Conservation (phyloP, 2,329 filamentous ascomycete genomes). For the Xylariaceae sp. region DNA sequence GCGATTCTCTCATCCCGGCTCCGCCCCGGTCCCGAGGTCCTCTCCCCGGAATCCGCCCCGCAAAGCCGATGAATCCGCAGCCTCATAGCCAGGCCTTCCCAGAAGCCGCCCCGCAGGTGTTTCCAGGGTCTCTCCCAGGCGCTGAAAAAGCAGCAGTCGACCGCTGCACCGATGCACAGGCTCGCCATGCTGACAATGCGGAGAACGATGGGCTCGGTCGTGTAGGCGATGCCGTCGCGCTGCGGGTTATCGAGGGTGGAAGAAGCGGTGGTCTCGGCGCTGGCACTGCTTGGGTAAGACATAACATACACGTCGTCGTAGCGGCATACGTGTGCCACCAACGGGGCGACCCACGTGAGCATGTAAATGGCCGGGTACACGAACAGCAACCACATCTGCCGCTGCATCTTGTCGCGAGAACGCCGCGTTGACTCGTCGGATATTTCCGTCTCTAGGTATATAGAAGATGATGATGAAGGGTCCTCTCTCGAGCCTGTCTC, state of each 20-base stretch:
- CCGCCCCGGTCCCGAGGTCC: constrained; percentile 9
- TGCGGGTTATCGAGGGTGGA: background rate
- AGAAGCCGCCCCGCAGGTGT: constrained; percentile 42
- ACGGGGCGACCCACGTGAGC: constrained; percentile 67
- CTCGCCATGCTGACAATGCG: constrained; percentile 53
- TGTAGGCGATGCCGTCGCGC: background rate
- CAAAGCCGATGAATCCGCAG: constrained; percentile 20
- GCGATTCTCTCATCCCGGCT: constrained; percentile 35
- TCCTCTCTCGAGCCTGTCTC: background rate
- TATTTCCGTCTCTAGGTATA: constrained; percentile 26
- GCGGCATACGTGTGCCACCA: constrained; percentile 58
- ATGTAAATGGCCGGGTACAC: constrained; percentile 73
- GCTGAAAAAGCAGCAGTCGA: constrained; percentile 65
- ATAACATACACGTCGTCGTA: constrained; percentile 40
- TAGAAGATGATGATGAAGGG: constrained; percentile 5
- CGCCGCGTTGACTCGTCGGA: constrained; percentile 33
- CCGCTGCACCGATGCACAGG: constrained; percentile 61
- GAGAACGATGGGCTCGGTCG: constrained; percentile 51
- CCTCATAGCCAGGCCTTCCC: constrained; percentile 28
- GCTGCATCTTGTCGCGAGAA: constrained; percentile 54
- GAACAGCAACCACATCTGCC: constrained; percentile 68
- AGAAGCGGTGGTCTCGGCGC: background rate
- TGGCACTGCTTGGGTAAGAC: background rate
- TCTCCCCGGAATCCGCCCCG: constrained; percentile 37
- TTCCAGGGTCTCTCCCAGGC: constrained; percentile 69